Percentiles rank a stretch among this genome's conserved stretches.
These are phyloP conservation scores for Phytophthora quininea DNA, from an alignment of 352 stramenopile species.

Conservation along the genomic window DNA sequence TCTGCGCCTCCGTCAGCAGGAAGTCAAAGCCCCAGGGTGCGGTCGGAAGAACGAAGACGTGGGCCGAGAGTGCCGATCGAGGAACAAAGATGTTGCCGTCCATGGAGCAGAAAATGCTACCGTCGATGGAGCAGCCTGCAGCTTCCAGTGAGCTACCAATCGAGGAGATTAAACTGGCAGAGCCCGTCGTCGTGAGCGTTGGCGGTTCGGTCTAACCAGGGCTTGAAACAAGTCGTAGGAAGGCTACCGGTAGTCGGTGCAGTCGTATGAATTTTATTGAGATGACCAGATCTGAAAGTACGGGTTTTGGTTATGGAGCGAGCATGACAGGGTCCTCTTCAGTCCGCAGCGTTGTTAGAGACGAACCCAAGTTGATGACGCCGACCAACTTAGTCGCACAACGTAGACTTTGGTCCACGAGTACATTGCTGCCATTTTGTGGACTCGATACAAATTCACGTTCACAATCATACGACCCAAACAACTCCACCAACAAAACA, in stretches of 20 bases:
- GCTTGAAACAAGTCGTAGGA: no score
- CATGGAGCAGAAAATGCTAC: neutral
- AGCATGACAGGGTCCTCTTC: constrained; percentile 59
- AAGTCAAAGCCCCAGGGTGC: constrained; percentile 48
- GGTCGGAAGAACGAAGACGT: constrained; percentile 47
- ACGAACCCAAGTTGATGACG: constrained; percentile 75
- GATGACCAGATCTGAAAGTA: no score
- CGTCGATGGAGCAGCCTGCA: neutral
- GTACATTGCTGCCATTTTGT: constrained; percentile 79
- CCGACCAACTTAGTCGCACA: constrained; percentile 69
- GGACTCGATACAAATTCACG: constrained; percentile 75
- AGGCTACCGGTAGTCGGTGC: no score
- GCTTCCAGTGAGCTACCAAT: neutral
- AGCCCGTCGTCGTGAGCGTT: constrained; percentile 12
- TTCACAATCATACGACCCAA: no score
- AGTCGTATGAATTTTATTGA: no score
- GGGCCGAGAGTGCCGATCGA: constrained; percentile 48
- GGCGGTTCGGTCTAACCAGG: no score
- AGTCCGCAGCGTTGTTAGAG: constrained; percentile 55
- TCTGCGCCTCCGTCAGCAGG: constrained; percentile 60
- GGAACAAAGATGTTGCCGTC: constrained; percentile 2
- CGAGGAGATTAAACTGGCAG: constrained; percentile 21
- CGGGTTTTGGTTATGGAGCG: constrained; percentile 9
- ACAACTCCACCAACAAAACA: no score
- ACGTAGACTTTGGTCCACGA: constrained; percentile 89